Evolutionary conservation across 306 rosid genomes (phyloP).

Genomic region (Luffa aegyptiaca): DNA sequence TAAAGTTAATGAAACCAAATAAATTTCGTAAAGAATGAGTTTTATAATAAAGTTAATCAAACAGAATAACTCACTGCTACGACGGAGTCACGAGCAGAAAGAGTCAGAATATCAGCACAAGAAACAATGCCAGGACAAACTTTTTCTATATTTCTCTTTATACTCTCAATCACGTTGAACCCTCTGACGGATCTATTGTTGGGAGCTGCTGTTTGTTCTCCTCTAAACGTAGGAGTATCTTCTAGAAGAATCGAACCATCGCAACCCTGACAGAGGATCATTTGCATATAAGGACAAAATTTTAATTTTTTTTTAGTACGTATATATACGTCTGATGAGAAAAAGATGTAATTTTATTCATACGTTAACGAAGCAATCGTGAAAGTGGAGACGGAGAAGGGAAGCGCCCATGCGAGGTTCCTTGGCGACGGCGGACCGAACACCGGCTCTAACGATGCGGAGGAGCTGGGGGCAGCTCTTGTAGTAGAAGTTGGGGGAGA

Average conservation of each 20-base stretch:
- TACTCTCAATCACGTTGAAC: slow-evolving; percentile 17
- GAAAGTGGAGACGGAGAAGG: slow-evolving; percentile 23
- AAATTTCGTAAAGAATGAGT: neutral
- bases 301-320: neutral
- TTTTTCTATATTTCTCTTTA: slow-evolving; percentile 12
- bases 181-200: slow-evolving; percentile 24
- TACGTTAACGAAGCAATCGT: slow-evolving; percentile 30
- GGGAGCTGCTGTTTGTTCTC: slow-evolving; percentile 26
- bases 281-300: neutral
- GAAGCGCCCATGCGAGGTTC: slow-evolving; percentile 34
- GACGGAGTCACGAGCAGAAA: slow-evolving; percentile 64
- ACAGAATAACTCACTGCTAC: slow-evolving; percentile 30
- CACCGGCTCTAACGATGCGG: slow-evolving; percentile 3
- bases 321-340: no score
- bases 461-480: slow-evolving; percentile 19
- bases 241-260: slow-evolving; percentile 28
- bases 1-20: neutral
- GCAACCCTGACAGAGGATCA: slow-evolving; percentile 11
- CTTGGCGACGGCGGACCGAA: neutral
- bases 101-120: slow-evolving; percentile 25
- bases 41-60: neutral
- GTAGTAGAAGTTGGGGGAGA: slow-evolving; percentile 8
- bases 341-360: no score
- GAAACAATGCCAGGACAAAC: slow-evolving; percentile 19
- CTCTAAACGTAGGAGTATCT: slow-evolving; percentile 16